Conservation (phyloP, 164 flowering plant species). For the Nelumbo lutea region DNA sequence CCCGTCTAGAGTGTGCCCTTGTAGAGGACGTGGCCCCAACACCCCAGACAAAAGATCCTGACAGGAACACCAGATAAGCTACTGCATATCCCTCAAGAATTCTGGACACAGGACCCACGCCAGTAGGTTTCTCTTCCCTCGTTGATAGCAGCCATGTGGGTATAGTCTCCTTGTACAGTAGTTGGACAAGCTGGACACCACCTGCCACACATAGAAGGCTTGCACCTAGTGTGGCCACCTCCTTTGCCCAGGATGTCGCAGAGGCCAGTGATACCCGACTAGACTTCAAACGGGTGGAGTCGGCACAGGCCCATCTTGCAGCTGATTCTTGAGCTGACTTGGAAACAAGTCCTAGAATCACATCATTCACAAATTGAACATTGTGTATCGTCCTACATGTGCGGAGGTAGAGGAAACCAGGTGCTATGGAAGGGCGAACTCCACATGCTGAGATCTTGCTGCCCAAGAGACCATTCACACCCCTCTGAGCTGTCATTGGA, state of each 20-base stretch:
- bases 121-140: constrained; percentile 23
- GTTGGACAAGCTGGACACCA: constrained; percentile 53
- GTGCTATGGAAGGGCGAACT: constrained; percentile 43
- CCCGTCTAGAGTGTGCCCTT: constrained; percentile 32
- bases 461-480: constrained; percentile 66
- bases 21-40: constrained; percentile 21
- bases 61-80: constrained; percentile 55
- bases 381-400: constrained; percentile 53
- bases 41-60: constrained; percentile 69
- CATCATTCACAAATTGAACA: constrained; percentile 39
- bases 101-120: constrained; percentile 33
- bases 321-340: constrained; percentile 48
- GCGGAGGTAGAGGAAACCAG: constrained; percentile 78
- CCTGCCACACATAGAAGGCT: constrained; percentile 67
- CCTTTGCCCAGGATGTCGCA: constrained; percentile 51
- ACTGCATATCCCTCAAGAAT: constrained; percentile 69
- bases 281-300: constrained; percentile 35
- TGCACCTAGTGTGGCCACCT: constrained; percentile 73
- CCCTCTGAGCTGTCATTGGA: constrained; percentile 21
- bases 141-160: constrained; percentile 80
- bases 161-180: constrained; percentile 54
- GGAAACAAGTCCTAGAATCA: constrained; percentile 54
- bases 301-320: constrained; percentile 30
- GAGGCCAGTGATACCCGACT: constrained; percentile 53
- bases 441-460: constrained; percentile 36